Evolutionary conservation across 352 stramenopile genomes (phyloP).

Genomic region (Pythium dissimile): DNA sequence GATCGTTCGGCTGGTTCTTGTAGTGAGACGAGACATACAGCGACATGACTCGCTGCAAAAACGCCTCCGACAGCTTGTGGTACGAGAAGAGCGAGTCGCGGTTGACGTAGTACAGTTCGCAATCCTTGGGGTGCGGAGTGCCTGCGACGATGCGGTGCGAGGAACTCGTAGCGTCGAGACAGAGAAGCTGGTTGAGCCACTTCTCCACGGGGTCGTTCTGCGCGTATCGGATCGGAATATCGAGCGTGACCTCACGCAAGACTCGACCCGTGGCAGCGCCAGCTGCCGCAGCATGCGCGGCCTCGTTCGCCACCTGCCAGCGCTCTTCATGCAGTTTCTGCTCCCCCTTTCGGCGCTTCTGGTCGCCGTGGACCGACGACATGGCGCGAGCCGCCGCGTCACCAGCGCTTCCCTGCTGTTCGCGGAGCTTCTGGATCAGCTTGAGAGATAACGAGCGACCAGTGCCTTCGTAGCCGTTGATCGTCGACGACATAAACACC

Average conservation of each 20-base stretch:
- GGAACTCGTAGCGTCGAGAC: conserved; percentile 89
- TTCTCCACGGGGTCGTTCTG: conserved; percentile 94
- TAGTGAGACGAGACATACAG: conserved; percentile 99
- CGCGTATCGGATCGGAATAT: conserved; percentile 98
- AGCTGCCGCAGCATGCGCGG: conserved; percentile 61
- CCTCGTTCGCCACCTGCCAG: conserved; percentile 91
- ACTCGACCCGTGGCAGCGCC: conserved; percentile 60
- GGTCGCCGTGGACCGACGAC: conserved; percentile 82
- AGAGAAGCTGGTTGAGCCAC: conserved; percentile 98
- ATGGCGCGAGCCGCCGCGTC: conserved; percentile 49
- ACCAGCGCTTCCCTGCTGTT: conserved; percentile 86
- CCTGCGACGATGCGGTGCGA: conserved; percentile 88
- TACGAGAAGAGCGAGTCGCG: conserved; percentile 99
- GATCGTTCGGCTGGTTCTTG: conserved; percentile 99
- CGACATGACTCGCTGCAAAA: conserved; percentile 91
- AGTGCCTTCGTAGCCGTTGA: conserved; percentile 99
- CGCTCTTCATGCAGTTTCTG: conserved; percentile 96
- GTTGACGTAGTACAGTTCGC: conserved; percentile 99
- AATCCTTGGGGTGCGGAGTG: conserved; percentile 94
- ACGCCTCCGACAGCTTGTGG: conserved; percentile 97
- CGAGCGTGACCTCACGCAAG: conserved; percentile 94
- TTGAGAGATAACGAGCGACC: conserved; percentile 98
- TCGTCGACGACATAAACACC: conserved; percentile 98
- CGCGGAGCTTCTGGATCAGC: conserved; percentile 97
- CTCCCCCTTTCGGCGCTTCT: conserved; percentile 93